A percentile compares a stretch with the other conserved stretches of the same genome.
Conservation (phyloP, 306 rosid species). For the Fragaria iinumae region DNA sequence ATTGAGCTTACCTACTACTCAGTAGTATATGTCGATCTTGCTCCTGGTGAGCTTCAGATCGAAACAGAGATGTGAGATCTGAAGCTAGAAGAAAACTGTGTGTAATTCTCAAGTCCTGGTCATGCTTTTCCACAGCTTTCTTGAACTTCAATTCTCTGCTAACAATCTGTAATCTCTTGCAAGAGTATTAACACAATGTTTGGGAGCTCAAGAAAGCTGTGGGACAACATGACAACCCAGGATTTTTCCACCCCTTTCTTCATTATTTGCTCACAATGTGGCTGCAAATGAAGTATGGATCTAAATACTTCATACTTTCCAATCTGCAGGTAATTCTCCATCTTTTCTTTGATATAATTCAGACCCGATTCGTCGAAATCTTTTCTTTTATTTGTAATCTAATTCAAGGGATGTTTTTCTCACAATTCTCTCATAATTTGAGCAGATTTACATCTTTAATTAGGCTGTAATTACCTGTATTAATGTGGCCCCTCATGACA, state of each 20-base stretch:
- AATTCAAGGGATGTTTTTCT: background rate
- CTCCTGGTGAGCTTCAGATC: background rate
- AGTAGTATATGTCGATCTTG: background rate
- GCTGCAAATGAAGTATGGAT: background rate
- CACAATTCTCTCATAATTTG: background rate
- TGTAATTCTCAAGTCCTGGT: conserved; percentile 49
- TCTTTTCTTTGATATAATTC: background rate
- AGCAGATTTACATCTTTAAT: background rate
- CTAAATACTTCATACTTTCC: background rate
- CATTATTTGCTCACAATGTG: background rate
- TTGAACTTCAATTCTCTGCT: conserved; percentile 67
- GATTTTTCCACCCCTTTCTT: conserved; percentile 19
- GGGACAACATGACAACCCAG: conserved; percentile 83
- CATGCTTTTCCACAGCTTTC: conserved; percentile 99
- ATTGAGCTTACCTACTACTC: background rate
- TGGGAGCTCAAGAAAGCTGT: conserved; percentile 98
- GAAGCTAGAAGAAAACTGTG: conserved; percentile 16
- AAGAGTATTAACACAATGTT: conserved; percentile 22
- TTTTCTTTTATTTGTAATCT: background rate
- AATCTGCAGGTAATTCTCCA: conserved; percentile 11
- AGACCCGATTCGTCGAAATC: background rate
- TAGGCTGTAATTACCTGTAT: background rate
- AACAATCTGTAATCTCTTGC: conserved; percentile 18
- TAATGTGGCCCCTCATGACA: background rate
- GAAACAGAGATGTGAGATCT: conserved; percentile 40